These are phyloP conservation scores for Lactuca saligna DNA, from an alignment of 129 eudicot genomes.

Conservation along the genomic window DNA sequence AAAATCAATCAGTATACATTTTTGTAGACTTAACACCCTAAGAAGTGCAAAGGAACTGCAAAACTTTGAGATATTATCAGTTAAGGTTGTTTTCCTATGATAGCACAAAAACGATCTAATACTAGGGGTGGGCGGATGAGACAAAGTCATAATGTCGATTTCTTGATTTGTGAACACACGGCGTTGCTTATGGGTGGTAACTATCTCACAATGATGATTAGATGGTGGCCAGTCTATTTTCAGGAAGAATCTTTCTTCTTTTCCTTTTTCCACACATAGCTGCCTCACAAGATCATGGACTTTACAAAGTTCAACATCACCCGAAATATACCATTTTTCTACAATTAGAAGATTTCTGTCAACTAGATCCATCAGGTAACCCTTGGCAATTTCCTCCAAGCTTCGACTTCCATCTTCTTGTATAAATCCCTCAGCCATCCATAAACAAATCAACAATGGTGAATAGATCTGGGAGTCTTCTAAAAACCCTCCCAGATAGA, in stretches of 20 bases:
- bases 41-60: neutral
- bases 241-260: conserved; percentile 7
- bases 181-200: no score
- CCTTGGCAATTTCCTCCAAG: conserved; percentile 23
- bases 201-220: neutral
- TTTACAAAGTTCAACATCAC: conserved; percentile 8
- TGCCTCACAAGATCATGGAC: conserved; percentile 30
- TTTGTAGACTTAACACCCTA: conserved; percentile 12
- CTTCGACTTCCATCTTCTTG: conserved; percentile 1
- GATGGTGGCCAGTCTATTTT: neutral
- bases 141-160: neutral
- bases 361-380: neutral
- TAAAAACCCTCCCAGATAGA: conserved; percentile 24
- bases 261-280: conserved; percentile 21
- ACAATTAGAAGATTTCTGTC: no score
- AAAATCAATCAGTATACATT: neutral
- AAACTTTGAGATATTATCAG: neutral
- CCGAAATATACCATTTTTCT: neutral
- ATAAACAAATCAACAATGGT: conserved; percentile 14
- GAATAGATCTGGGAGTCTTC: neutral
- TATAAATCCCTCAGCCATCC: conserved; percentile 42
- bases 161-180: conserved; percentile 1
- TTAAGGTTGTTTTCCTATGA: neutral
- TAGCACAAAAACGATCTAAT: conserved; percentile 1
- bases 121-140: neutral